Evolutionary conservation across 2,329 filamentous ascomycete genomes (phyloP).

Genomic region (Fusarium sp.): DNA sequence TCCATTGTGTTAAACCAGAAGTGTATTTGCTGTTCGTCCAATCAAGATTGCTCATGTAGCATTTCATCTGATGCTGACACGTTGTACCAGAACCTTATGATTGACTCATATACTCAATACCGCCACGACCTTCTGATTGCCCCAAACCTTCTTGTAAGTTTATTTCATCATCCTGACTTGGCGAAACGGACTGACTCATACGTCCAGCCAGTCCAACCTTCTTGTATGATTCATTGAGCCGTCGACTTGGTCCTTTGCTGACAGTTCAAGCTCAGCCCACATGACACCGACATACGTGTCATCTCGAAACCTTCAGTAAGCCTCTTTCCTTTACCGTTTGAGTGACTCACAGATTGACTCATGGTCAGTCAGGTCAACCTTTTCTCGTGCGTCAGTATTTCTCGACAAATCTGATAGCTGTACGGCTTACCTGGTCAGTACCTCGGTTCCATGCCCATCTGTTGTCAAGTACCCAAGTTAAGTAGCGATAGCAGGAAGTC

Average conservation of each 20-base stretch:
- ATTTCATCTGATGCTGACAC: background rate
- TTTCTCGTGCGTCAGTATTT: too few relatives aligned
- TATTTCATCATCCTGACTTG: background rate
- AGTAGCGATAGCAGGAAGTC: background rate
- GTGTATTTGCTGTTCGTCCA: background rate
- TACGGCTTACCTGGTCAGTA: background rate
- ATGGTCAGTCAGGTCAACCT: background rate
- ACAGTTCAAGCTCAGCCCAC: background rate
- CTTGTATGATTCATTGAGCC: background rate
- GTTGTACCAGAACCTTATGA: too few relatives aligned
- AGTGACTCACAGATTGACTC: background rate
- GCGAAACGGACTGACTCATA: fast-evolving
- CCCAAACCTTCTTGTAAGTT: background rate
- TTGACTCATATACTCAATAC: too few relatives aligned
- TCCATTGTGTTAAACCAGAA: background rate
- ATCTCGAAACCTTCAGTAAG: background rate
- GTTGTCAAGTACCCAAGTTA: fast-evolving
- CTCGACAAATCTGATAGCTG: too few relatives aligned
- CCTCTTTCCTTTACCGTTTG: background rate
- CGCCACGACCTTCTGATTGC: too few relatives aligned
- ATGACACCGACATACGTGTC: too few relatives aligned
- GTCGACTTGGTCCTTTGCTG: background rate
- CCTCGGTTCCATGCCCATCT: fast-evolving
- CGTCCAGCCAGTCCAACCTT: background rate
- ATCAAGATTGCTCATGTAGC: fast-evolving